Conservation (phyloP, 441 rosid genomes). For the Caryocar brasiliense region DNA sequence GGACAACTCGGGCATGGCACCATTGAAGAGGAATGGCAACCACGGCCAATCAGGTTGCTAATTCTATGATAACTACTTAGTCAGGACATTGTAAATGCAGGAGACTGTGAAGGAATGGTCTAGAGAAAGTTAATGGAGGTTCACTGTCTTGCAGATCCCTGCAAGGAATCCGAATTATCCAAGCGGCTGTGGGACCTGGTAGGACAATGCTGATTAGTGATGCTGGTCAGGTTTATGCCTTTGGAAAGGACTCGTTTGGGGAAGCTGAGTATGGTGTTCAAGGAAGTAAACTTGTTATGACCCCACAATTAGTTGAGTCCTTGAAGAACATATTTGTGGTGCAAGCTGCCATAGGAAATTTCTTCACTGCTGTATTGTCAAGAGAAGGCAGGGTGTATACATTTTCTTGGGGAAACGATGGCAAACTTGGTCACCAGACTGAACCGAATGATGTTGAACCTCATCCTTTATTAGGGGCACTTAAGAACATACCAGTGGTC, state of each 20-base stretch:
- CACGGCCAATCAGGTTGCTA: constrained; percentile 69
- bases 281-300: constrained; percentile 44
- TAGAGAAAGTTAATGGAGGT: constrained; percentile 31
- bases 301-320: constrained; percentile 66
- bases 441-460: constrained; percentile 74
- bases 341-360: constrained; percentile 92
- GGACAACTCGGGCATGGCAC: constrained; percentile 90
- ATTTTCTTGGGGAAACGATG: constrained; percentile 83
- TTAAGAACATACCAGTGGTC: constrained; percentile 76
- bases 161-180: constrained; percentile 85
- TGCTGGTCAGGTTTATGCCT: constrained; percentile 68
- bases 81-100: constrained; percentile 17
- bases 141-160: constrained; percentile 76
- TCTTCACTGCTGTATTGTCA: constrained; percentile 81
- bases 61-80: constrained; percentile 23
- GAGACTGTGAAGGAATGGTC: constrained; percentile 21
- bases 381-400: constrained; percentile 94
- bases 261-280: constrained; percentile 59
- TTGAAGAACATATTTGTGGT: constrained; percentile 77
- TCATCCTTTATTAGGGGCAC: constrained; percentile 66
- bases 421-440: constrained; percentile 69
- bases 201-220: constrained; percentile 94
- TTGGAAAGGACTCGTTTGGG: constrained; percentile 75
- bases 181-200: constrained; percentile 90
- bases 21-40: constrained; percentile 62